phyloP scores from a whole-genome alignment of 805 yeast species.

The Dipodascus geniculatus region DNA sequence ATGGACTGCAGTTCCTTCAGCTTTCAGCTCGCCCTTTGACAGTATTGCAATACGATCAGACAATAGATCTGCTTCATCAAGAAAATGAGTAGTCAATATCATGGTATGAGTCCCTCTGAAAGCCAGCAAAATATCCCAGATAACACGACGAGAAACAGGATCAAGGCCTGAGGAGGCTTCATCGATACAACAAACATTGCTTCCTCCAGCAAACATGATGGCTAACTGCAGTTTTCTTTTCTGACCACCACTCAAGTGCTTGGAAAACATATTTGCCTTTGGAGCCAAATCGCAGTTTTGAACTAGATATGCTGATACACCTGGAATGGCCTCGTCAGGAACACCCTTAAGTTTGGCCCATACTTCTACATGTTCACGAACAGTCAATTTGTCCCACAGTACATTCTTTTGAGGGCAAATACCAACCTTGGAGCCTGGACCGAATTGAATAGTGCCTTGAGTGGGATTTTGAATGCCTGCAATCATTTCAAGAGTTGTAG shows the following conservation, averaged over 20 bases:
- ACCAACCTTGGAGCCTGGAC: constrained; percentile 20
- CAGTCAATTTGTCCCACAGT: constrained; percentile 26
- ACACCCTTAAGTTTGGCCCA: constrained; percentile 26
- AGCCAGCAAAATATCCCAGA: constrained; percentile 26
- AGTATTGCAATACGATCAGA: constrained; percentile 25
- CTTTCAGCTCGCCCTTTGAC: constrained; percentile 23
- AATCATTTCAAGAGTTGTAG: constrained; percentile 28
- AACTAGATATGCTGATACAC: constrained; percentile 14
- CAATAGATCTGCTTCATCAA: constrained; percentile 28
- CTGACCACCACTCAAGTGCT: constrained; percentile 26
- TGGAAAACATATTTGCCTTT: constrained; percentile 16
- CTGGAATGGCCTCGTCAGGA: constrained; percentile 8
- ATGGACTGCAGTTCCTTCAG: constrained; percentile 24
- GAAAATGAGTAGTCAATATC: constrained; percentile 26
- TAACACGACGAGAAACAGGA: constrained; percentile 25
- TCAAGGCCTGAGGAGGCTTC: constrained; percentile 30
- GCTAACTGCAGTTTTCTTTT: constrained; percentile 27
- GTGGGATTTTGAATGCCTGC: constrained; percentile 24
- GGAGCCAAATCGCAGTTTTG: constrained; percentile 21
- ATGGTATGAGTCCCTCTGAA: constrained; percentile 21
- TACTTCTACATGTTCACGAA: constrained; percentile 22
- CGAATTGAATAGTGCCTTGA: constrained; percentile 17
- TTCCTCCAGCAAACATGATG: constrained; percentile 26
- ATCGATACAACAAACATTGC: constrained; percentile 26
- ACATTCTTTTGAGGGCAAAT: constrained; percentile 28